Base-by-base conservation (phyloP, 352 stramenopile genomes). In the Albugo candida region DNA sequence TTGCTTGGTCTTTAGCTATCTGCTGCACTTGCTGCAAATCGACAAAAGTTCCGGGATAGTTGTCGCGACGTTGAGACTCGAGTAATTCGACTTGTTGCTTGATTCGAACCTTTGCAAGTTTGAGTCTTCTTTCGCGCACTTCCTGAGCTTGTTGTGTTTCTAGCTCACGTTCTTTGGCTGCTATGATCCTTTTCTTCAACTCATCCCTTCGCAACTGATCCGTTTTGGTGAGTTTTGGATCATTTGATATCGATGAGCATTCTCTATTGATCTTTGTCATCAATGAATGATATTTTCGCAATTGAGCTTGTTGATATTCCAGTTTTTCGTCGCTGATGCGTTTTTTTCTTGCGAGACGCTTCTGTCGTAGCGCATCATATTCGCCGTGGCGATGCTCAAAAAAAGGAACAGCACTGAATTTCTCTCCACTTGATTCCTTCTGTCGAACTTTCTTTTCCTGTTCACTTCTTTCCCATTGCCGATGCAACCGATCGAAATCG, bases 401-500 rank as follows among this genome's bases (percentile, higher is more conserved):
- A 83, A 83, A 37, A 63, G 56, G 13, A 58, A 45, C 12, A 60
- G 51, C 13, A 50, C 48, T 6, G 54, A 59, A 5, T 47, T 44
- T 2, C 21, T 0, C n/a, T 16, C 18, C 13, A 36, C n/a, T 31
- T 8, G 24, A 10, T 31, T 31, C 3, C 24, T 31, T 31, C 3
- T 31, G 3, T 31, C 24, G 24, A 31, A 3, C 24, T 31, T 31
- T 31, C 8, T 31, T 31, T 8, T 3, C 58, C 53, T 16, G 60
- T 57, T 19, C 54, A 49, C 36, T 65, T 70, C 44, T 56, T 17
- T 77, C 63, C 70, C 68, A 83, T 35, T 76, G 56, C 1, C 46
- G 58, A 39, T 86, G 73, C 36, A 83, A 49, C 2, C 59, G 54
- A 10, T 70, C 58, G 53, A 85, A 86, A 51, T 86, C 59, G 0